Evolutionary conservation across 768 basidiomycete genomes (phyloP).

Genomic region (Macrolepiota dolichaula): DNA sequence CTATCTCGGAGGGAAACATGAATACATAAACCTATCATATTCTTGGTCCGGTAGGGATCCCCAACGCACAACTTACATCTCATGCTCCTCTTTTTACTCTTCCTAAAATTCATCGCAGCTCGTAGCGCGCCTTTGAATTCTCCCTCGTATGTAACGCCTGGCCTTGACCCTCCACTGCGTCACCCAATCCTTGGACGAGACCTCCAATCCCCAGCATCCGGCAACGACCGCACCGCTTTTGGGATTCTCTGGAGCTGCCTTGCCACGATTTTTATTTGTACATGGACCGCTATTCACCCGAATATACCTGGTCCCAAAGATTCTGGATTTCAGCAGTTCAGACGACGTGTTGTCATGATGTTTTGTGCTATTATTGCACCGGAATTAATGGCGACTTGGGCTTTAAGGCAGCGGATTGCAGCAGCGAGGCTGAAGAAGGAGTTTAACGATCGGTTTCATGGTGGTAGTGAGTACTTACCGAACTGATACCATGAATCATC

Average conservation of each 20-base stretch:
- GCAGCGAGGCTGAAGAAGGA: not conserved
- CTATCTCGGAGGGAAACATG: too few species aligned
- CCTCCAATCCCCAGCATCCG: not conserved
- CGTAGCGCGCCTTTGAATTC: not conserved
- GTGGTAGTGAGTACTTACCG: not conserved
- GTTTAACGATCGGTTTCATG: not conserved
- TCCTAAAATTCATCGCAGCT: not conserved
- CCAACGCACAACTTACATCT: not conserved
- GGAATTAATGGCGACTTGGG: slow-evolving; percentile 5
- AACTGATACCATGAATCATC: not conserved
- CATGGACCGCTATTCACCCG: slow-evolving; percentile 8
- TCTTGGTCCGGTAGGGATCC: not conserved
- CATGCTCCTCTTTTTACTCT: not conserved
- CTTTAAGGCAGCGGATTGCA: not conserved
- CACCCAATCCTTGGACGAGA: not conserved
- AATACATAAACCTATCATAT: too few species aligned
- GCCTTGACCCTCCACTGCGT: not conserved
- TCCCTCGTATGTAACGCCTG: not conserved
- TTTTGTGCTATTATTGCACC: not conserved
- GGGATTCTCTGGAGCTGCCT: slow-evolving; percentile 7
- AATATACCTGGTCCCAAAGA: not conserved
- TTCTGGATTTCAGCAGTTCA: slow-evolving; percentile 11
- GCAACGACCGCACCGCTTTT: not conserved
- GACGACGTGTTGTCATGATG: not conserved
- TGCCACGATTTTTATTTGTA: slow-evolving; percentile 5